Evolutionary conservation across 345 rosid species (phyloP), one percentile per base, ranked within the genome.

Genomic region (Ceriops decandra): DNA sequence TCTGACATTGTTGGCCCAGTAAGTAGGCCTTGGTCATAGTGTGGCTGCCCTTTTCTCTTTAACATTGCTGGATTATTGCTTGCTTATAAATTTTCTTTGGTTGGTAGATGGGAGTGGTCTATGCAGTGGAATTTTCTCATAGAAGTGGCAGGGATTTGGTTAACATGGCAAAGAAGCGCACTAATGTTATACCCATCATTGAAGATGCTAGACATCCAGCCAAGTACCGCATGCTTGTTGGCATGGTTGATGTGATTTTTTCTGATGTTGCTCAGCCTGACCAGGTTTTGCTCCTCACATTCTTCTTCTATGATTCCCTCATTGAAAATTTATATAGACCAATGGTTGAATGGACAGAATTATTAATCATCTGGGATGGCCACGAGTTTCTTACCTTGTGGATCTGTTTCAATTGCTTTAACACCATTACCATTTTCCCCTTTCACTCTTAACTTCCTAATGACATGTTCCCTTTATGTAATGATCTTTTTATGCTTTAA

Each of bases 201-300:
- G 98, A 92, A 52, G 96, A 92, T 86, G 96, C 98, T 62, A 85
- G 98, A 73, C 95, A 90, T 80, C 98, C 98, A 20, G 75, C 90
- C 6, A 92, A 90, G 75, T 92, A 90, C 77, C 77, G 98, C 22
- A 92, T 92, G 98, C 81, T 90, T 35, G 88, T 92, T 6, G 95
- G 98, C 72, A 92, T 92, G 95, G 96, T 92, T 52, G 98, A 92
- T 90, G 96, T 90, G 27, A 85, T 92, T 66, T 92, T 92, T 80
- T 88, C 98, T 24, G 98, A 92, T 80, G 98, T 90, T 85, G 96
- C 97, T 49, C 96, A 91, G 72, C 97, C 97, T 0, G 97, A 91
- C 80, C 93, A 91, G 93, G 97, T 91, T 20, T 73, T 80, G 83
- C 66, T n/a, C 47, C 28, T 68, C 2, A 1, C 27, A 33, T 61